These are phyloP conservation scores for Lecanicillium sp. DNA, from an alignment of 2,329 filamentous ascomycete genomes.

Conservation along the genomic window DNA sequence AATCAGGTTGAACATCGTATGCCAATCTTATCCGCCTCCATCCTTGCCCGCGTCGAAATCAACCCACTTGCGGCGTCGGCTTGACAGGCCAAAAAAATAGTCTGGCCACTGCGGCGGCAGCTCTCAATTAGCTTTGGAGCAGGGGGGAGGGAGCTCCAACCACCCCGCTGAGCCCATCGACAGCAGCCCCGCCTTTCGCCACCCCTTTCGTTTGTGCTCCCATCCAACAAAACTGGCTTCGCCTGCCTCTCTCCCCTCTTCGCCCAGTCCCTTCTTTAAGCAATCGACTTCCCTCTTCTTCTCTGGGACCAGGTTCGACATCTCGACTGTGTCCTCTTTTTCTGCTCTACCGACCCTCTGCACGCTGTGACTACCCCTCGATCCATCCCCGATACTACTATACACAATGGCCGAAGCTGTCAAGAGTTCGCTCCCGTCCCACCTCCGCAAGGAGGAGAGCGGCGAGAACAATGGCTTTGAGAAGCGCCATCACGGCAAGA, in stretches of 20 bases:
- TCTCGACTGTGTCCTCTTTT: constrained; percentile 9
- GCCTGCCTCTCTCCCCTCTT: neutral
- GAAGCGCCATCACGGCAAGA: constrained; percentile 73
- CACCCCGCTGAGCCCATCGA: constrained; percentile 10
- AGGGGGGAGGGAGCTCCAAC: constrained; percentile 7
- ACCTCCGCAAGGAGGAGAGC: constrained; percentile 56
- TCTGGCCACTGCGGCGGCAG: constrained; percentile 1
- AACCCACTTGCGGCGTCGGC: no score
- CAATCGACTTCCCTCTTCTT: constrained; percentile 1
- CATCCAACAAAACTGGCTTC: constrained; percentile 1
- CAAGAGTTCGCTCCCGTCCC: constrained; percentile 72
- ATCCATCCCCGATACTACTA: constrained; percentile 10
- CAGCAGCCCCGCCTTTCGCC: constrained; percentile 5
- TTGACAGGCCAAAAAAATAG: no score
- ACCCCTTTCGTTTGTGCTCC: constrained; percentile 1
- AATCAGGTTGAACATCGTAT: no score
- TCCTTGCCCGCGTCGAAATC: no score
- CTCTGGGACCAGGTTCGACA: constrained; percentile 2
- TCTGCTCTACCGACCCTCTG: constrained; percentile 1
- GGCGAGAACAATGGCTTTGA: constrained; percentile 42
- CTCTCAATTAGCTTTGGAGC: constrained; percentile 7
- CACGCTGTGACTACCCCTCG: no score
- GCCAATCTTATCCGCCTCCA: no score
- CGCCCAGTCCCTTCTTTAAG: neutral
- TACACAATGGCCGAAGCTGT: constrained; percentile 59